A percentile compares a stretch with the other conserved stretches of the same genome.
Conservation (phyloP, 1,284 basidiomycete species). For the Ustilago trichophora region DNA sequence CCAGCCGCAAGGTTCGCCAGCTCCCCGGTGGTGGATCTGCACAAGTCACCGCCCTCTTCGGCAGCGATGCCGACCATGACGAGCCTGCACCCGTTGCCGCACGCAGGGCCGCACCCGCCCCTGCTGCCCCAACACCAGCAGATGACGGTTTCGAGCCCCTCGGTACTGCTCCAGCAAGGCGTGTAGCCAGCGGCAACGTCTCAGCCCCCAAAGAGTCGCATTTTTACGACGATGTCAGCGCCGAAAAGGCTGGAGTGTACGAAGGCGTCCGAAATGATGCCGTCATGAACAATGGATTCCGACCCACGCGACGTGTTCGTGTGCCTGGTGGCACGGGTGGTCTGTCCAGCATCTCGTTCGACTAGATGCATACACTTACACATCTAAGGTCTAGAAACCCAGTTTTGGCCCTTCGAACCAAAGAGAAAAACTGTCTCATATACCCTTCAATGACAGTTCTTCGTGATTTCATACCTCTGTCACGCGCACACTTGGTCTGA, state of each 20-base stretch:
- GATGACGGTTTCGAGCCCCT: conserved; percentile 32
- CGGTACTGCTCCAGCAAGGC: conserved; percentile 25
- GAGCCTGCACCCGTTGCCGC: conserved; percentile 10
- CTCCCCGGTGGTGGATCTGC: conserved; percentile 51
- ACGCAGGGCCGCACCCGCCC: conserved; percentile 5
- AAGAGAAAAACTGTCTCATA: conserved; percentile 11
- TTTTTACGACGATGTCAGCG: conserved; percentile 17
- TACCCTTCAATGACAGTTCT: conserved; percentile 25
- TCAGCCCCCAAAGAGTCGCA: conserved; percentile 19
- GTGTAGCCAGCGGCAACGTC: conserved; percentile 30
- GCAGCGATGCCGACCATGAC: conserved; percentile 41
- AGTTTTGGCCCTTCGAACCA: not conserved
- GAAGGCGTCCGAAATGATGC: conserved; percentile 43
- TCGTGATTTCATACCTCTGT: no score
- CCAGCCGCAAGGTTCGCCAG: conserved; percentile 58
- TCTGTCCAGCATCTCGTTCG: conserved; percentile 50
- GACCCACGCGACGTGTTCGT: conserved; percentile 51
- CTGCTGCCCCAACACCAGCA: conserved; percentile 12
- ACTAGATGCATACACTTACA: conserved; percentile 5
- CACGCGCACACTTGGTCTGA: no score
- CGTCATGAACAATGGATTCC: conserved; percentile 52
- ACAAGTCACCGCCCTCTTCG: conserved; percentile 54
- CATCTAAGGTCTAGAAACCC: not conserved
- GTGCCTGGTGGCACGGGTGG: conserved; percentile 54
- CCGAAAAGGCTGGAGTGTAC: conserved; percentile 35